Percentiles rank a stretch among this genome's conserved stretches.
Evolutionary conservation across 164 flowering plant genomes (phyloP).

Genomic region (Sextonia rubra): DNA sequence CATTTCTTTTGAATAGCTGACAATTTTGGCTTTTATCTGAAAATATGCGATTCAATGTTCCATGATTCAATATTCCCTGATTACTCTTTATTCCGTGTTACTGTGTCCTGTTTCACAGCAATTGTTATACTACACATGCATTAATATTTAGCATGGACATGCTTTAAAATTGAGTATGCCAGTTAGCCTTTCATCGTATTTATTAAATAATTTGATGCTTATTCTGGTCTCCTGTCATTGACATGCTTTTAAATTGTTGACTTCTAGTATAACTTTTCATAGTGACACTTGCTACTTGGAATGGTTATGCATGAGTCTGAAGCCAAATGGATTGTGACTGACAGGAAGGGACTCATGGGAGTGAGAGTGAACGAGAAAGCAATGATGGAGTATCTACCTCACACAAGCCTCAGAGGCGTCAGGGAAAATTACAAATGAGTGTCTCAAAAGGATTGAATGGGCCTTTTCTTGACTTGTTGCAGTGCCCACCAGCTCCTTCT

Average conservation of each 20-base stretch:
- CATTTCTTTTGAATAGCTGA: no score
- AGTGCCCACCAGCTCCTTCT: conserved; percentile 34
- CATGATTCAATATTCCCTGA: no score
- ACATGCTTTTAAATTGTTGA: not conserved
- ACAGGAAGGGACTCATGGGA: conserved; percentile 48
- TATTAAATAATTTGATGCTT: no score
- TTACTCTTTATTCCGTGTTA: no score
- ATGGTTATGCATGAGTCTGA: not conserved
- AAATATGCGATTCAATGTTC: no score
- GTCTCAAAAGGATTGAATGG: conserved; percentile 37
- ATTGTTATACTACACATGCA: no score
- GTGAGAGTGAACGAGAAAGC: conserved; percentile 77
- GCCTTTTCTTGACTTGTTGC: conserved; percentile 31
- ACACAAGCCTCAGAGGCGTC: conserved; percentile 59
- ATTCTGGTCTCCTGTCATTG: no score
- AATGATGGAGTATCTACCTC: conserved; percentile 51
- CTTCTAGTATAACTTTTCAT: not conserved
- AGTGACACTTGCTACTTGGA: not conserved
- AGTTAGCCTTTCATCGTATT: no score
- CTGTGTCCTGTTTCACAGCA: no score
- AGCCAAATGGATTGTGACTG: conserved; percentile 14
- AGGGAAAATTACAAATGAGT: conserved; percentile 37
- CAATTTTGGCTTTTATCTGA: no score
- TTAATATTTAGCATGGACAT: no score
- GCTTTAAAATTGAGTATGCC: no score